These are phyloP conservation scores for Clonostachys byssicola DNA, from an alignment of 2,329 filamentous ascomycete genomes.

Conservation along the genomic window DNA sequence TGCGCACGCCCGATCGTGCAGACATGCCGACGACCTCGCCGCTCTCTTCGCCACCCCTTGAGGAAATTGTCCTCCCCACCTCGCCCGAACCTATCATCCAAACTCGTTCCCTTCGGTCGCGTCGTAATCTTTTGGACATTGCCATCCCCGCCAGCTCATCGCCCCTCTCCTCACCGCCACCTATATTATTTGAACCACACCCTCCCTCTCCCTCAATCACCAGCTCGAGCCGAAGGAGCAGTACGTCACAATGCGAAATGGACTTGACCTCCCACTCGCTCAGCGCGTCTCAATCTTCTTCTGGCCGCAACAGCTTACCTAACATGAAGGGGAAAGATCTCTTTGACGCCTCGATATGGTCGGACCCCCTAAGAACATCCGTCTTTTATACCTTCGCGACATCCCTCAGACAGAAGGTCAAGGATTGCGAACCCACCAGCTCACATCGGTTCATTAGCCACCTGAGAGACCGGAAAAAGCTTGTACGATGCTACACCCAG, in stretches of 20 bases:
- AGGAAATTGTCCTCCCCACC: slow-evolving; percentile 16
- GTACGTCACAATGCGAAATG: slow-evolving; percentile 35
- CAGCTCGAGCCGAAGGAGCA: slow-evolving; percentile 26
- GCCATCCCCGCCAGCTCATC: slow-evolving; percentile 35
- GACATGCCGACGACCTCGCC: slow-evolving; percentile 18
- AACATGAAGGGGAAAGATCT: slow-evolving; percentile 68
- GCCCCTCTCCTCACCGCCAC: slow-evolving; percentile 53
- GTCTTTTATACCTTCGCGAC: slow-evolving; percentile 72
- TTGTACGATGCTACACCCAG: slow-evolving; percentile 70
- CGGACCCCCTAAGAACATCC: slow-evolving; percentile 62
- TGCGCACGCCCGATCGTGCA: too few relatives aligned
- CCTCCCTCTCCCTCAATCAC: slow-evolving; percentile 24
- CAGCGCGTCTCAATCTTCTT: slow-evolving; percentile 15
- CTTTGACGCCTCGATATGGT: slow-evolving; percentile 68
- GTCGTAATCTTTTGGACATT: not conserved
- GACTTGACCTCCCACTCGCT: slow-evolving; percentile 33
- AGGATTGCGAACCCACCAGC: slow-evolving; percentile 56
- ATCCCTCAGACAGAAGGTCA: slow-evolving; percentile 59
- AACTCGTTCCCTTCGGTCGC: not conserved
- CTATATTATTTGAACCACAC: slow-evolving; percentile 46
- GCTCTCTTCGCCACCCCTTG: slow-evolving; percentile 29
- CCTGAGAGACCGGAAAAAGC: slow-evolving; percentile 61
- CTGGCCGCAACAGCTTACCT: slow-evolving; percentile 33
- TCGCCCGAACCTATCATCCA: not conserved
- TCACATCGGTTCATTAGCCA: slow-evolving; percentile 68